These are phyloP conservation scores for Lichtheimia ornata DNA, from an alignment of 371 early-diverging fungal genomes.

Conservation along the genomic window DNA sequence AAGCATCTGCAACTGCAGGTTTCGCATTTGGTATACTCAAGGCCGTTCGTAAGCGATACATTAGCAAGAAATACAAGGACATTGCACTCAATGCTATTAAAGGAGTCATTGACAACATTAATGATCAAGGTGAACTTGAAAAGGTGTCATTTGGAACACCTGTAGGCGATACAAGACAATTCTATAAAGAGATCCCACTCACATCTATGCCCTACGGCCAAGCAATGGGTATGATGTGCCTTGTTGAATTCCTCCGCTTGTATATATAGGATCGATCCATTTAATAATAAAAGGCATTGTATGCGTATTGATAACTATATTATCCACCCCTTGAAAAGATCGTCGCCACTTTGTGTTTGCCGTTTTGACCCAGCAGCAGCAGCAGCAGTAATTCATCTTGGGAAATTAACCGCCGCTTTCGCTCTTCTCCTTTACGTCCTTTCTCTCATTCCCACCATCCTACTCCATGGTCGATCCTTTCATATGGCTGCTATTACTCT, in stretches of 20 bases:
- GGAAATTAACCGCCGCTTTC: not conserved
- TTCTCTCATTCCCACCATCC: not conserved
- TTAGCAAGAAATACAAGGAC: constrained; percentile 3
- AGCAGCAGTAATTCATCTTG: not conserved
- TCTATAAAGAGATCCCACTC: constrained; percentile 26
- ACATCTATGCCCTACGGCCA: constrained; percentile 32
- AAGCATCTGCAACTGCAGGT: constrained; percentile 27
- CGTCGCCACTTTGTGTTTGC: too few relatives aligned
- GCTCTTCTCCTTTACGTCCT: not conserved
- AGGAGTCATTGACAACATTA: constrained; percentile 22
- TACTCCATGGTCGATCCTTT: constrained; percentile 57
- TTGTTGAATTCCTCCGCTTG: constrained; percentile 20
- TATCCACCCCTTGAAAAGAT: too few relatives aligned
- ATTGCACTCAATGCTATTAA: constrained; percentile 13
- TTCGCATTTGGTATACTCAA: constrained; percentile 30
- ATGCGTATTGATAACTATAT: too few relatives aligned
- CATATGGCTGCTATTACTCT: constrained; percentile 72
- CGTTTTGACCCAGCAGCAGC: too few relatives aligned
- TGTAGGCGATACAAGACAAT: constrained; percentile 21
- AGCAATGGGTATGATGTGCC: constrained; percentile 31
- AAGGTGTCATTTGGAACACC: constrained; percentile 29
- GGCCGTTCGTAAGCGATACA: constrained; percentile 21
- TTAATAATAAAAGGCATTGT: too few relatives aligned
- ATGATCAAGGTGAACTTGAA: constrained; percentile 21
- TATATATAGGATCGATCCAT: constrained; percentile 6